phyloP scores from a whole-genome alignment of 2,329 filamentous ascomycete genomes.

The Fusarium concolor region DNA sequence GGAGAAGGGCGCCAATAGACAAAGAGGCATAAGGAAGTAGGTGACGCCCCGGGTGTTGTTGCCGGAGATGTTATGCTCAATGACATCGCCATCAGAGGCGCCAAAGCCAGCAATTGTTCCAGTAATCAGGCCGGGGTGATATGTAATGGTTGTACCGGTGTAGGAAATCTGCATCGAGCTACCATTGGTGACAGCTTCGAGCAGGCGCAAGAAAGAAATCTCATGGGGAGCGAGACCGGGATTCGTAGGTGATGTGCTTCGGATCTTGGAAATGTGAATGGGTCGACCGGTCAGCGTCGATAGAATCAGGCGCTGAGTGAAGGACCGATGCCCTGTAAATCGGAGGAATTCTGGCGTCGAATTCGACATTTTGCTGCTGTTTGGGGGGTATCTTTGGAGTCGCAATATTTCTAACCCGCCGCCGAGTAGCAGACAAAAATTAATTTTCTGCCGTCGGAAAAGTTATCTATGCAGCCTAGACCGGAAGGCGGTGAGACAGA shows the following conservation, averaged over 20 bases:
- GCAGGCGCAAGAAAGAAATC: conserved; percentile 92
- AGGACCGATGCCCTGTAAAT: conserved; percentile 86
- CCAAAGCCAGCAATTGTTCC: conserved; percentile 83
- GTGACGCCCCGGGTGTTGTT: conserved; percentile 84
- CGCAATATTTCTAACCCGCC: conserved; percentile 35
- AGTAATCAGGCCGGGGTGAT: conserved; percentile 91
- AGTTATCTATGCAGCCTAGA: conserved; percentile 14
- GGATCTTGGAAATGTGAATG: conserved; percentile 93
- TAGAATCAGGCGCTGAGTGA: conserved; percentile 86
- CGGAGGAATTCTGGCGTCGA: conserved; percentile 69
- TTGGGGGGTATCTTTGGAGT: conserved; percentile 41
- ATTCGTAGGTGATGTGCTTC: conserved; percentile 83
- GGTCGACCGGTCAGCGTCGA: conserved; percentile 91
- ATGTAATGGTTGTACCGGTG: conserved; percentile 92
- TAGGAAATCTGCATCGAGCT: conserved; percentile 95
- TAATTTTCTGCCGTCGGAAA: conserved; percentile 53
- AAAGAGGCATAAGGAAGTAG: conserved; percentile 92
- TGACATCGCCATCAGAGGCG: conserved; percentile 75
- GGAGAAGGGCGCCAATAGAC: conserved; percentile 90
- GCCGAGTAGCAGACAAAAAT: conserved; percentile 46
- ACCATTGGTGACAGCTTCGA: conserved; percentile 96
- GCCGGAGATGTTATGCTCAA: conserved; percentile 83
- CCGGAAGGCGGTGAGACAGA: conserved; percentile 48
- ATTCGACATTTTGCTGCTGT: conserved; percentile 54
- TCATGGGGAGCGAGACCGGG: conserved; percentile 93